A percentile compares a stretch with the other conserved stretches of the same genome.
Conservation (phyloP, 208 protist species). For the Leptomonas seymouri region DNA sequence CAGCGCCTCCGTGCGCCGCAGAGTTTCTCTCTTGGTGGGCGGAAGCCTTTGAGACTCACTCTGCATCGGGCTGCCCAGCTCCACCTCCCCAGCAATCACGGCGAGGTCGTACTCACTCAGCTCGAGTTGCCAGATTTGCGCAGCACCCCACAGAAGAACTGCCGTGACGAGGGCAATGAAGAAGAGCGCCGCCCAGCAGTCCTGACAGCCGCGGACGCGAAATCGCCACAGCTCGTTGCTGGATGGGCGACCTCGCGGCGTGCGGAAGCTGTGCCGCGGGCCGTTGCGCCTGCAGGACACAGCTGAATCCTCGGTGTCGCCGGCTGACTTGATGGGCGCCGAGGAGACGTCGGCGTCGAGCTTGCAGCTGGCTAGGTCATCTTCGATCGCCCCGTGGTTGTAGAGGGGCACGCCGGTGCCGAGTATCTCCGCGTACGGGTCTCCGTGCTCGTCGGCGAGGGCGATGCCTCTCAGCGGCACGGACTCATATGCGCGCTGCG, state of each 20-base stretch:
- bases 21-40: background rate
- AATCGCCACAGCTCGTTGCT: conserved; percentile 73
- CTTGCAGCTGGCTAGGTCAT: conserved; percentile 30
- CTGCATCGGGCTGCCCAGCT: conserved; percentile 6
- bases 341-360: background rate
- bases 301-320: conserved; percentile 2
- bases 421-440: conserved; percentile 45
- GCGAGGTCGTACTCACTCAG: conserved; percentile 36
- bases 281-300: too few species aligned
- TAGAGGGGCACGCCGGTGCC: conserved; percentile 49
- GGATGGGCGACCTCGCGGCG: conserved; percentile 28
- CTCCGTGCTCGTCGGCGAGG: conserved; percentile 34
- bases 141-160: conserved; percentile 41
- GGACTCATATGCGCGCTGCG: conserved; percentile 6
- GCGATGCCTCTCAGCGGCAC: conserved; percentile 9
- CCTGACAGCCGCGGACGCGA: conserved; percentile 53
- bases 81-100: conserved; percentile 24
- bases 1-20: conserved; percentile 17
- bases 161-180: conserved; percentile 37
- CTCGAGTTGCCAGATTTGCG: conserved; percentile 44
- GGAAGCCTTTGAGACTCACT: background rate
- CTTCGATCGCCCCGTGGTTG: conserved; percentile 38
- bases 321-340: background rate
- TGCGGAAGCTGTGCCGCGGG: conserved; percentile 25
- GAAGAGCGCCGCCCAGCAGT: conserved; percentile 59